Conservation (phyloP, 1,139 yeast genomes). For the Yamadazyma siamensis region DNA sequence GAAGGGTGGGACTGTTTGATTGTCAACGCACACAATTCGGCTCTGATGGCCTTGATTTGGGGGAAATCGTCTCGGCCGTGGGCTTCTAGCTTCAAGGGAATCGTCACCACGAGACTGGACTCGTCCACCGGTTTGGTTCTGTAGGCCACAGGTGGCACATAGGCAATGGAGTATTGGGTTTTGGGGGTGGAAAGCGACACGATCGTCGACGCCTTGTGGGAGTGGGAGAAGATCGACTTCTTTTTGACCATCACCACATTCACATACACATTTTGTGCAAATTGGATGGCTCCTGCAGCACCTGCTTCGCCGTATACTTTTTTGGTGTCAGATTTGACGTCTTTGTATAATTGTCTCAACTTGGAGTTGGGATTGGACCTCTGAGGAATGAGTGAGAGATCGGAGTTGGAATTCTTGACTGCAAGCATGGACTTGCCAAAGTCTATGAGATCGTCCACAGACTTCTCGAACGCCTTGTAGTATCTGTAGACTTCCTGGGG, state of each 20-base stretch:
- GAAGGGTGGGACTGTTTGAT: constrained; percentile 27
- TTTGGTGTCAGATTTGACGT: constrained; percentile 9
- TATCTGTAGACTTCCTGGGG: constrained; percentile 23
- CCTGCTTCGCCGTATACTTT: constrained; percentile 7
- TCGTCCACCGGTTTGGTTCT: constrained; percentile 14
- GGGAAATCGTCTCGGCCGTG: constrained; percentile 16
- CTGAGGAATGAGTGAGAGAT: constrained; percentile 13
- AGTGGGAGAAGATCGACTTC: constrained; percentile 35
- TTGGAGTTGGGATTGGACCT: constrained; percentile 19
- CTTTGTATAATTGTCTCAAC: constrained; percentile 30
- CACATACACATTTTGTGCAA: constrained; percentile 26
- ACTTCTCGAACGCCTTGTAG: constrained; percentile 35
- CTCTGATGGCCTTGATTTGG: constrained; percentile 29
- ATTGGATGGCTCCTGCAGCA: constrained; percentile 8
- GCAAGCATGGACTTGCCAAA: constrained; percentile 23
- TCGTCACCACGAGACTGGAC: constrained; percentile 18
- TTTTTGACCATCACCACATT: constrained; percentile 33
- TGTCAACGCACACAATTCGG: constrained; percentile 38
- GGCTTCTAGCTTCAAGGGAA: constrained; percentile 37
- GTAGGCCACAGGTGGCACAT: constrained; percentile 33
- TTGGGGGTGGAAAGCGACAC: constrained; percentile 38
- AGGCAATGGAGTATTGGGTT: constrained; percentile 24
- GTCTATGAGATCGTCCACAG: constrained; percentile 28
- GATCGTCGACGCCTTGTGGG: constrained; percentile 25
- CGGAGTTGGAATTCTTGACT: constrained; percentile 8